Conservation (phyloP, 371 early-diverging fungal species). For the Mucor plumbeus region DNA sequence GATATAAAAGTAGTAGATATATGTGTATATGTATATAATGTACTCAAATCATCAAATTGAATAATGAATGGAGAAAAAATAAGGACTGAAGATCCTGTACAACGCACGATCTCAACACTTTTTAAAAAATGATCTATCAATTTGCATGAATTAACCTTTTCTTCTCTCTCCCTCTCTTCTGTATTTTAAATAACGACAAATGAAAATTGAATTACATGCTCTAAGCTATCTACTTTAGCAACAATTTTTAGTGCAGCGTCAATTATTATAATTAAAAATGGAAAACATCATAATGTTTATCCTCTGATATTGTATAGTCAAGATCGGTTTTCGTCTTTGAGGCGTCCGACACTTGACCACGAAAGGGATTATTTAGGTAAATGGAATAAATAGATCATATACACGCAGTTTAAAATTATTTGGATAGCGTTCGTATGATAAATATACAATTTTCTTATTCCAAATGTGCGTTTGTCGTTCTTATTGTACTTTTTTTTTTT, state of each 20-base stretch:
- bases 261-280: conserved; percentile 34
- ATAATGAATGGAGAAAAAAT: background rate
- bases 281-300: conserved; percentile 69
- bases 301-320: conserved; percentile 69
- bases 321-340: conserved; percentile 40
- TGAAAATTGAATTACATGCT: conserved; percentile 23
- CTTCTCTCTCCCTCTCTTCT: background rate
- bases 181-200: background rate
- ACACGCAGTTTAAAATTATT: too few relatives aligned
- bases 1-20: too few relatives aligned
- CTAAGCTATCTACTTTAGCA: conserved; percentile 25
- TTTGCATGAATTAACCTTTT: background rate
- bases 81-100: background rate
- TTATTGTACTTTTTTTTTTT: too few relatives aligned
- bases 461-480: too few relatives aligned
- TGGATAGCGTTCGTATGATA: too few relatives aligned
- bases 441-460: too few relatives aligned
- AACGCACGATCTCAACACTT: background rate
- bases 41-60: background rate
- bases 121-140: background rate
- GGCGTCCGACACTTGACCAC: background rate
- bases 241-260: conserved; percentile 26
- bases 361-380: too few relatives aligned
- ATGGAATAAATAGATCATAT: too few relatives aligned
- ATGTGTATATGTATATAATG: too few relatives aligned